Base-by-base conservation (phyloP, 2,329 filamentous ascomycete species). In the Talaromyces sp. region DNA sequence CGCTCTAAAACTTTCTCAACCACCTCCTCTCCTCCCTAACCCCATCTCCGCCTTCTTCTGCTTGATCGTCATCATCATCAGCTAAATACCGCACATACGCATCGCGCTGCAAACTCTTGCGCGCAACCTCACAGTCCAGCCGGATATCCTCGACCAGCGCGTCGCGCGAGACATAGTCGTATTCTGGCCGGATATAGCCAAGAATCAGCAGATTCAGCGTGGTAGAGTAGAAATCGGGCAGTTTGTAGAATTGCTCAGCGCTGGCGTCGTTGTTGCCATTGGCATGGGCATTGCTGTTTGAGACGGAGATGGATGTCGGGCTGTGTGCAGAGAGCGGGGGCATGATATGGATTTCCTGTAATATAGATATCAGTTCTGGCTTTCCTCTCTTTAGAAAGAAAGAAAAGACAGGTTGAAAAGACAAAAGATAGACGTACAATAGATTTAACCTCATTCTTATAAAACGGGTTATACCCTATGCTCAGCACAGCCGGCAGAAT, bases 381-480 rank as follows among this genome's bases (percentile, higher is more conserved):
- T 3, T 9, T 32, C 7, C 19, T 10, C n/a, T n/a, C 14, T 17
- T n/a, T 2, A 38, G 8, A 38, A 38, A 8, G 9, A n/a, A 17
- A 38, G 2, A 13, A 14, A 52, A 2, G 17, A 46, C n/a, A n/a
- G n/a, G n/a, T n/a, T n/a, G n/a, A n/a, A n/a, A n/a, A n/a, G n/a
- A n/a, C n/a, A 55, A 19, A 6, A 31, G 38, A 3, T 27, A 14
- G 43, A 29, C 9, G 26, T 75, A 81, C 82, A 71, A 95, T 92
- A 64, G 86, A 91, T 64, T 91, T 87, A 53, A 90, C 86, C 4
- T 84, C 87, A 81, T 99, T 98, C 74, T 93, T 92, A 83, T 96
- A 99, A 78, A 93, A 98, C 0, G 95, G 95, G 77, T 98, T 99
- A 84, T 93, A 98, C 51, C 95, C 95, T 66, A 97, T 93, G 63